Evolutionary conservation across 2,329 filamentous ascomycete genomes (phyloP), one percentile per base, ranked within the genome.

Genomic region (Fusarium sacchari): DNA sequence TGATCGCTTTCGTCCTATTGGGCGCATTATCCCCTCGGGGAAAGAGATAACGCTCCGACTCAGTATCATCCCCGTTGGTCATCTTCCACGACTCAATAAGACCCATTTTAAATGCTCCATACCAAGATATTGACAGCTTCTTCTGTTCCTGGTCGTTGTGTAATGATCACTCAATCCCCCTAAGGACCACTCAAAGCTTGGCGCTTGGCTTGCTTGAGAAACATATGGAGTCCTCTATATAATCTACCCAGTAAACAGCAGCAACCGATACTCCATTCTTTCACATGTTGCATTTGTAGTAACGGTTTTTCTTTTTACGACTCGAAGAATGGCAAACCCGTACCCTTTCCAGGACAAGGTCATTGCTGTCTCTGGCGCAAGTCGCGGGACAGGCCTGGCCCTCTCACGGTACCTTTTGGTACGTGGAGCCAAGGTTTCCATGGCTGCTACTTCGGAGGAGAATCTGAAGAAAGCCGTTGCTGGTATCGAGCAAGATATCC

Each of bases 321-420:
- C 3, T 11, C 18, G 13, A 24, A 74, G 49, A 42, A 78, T 78
- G 76, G 76, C 76, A 43, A 67, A 64, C 68, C 76, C 60, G 6
- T 78, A 76, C 30, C 76, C 73, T 22, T 78, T 78, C 36, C 52
- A 74, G 53, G 70, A 75, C 14, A 92, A 93, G 79, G 89, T 88
- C 32, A 88, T 93, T 73, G 88, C 92, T 64, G 85, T 94, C 30
- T 90, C 88, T 7, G 89, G 89, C 26, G 88, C 88, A 17, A 89
- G 87, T 78, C 86, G 88, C 43, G 89, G 89, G 26, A 86, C 90
- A 32, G 89, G 89, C 44, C 81, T 89, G 20, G 86, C 86, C 30
- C 82, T 89, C 4, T 83, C 88, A 1, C 80, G 86, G 37, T 81
- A 83, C 53, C 82, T 90, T 22, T 81, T 90, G n/a, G 75, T 81